Base-by-base conservation (phyloP, 148 eudicot genomes). In the Cornus florida region DNA sequence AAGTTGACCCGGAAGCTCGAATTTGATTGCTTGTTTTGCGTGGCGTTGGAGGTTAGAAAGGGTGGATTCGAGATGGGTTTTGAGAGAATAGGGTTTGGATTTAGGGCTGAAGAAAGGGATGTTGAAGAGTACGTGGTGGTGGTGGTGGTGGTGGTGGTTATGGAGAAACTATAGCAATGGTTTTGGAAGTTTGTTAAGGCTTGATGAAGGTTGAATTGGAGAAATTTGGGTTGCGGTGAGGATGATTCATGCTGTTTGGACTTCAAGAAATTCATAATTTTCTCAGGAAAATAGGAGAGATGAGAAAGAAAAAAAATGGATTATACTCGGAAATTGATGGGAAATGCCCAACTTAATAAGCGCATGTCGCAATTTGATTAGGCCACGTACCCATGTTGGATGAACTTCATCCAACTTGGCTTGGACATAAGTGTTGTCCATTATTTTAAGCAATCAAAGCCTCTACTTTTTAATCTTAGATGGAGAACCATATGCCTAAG, bases 131-230 rank as follows among this genome's bases (percentile, higher is more conserved):
- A 70, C 75, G 62, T 71, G 83, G 62, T 81, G 28, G 28, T 28
- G 87, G 53, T 81, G 74, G 77, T 28, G 28, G 28, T 28, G 1
- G 28, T 81, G 80, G 38, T 81, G 71, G 77, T 82, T 78, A 32
- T 69, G 74, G 70, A 87, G 19, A 73, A 50, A 43, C 66, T 71
- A 16, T 84, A 39, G 80, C 82, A 80, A 31, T 87, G 86, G 82
- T 41, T 77, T 79, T 85, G 92, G 72, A 89, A 79, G 56, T 82
- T 60, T 43, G 77, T 77, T 57, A 94, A 70, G 41, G 90, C 82
- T 83, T 90, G 86, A 3, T 90, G 91, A 57, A 91, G 64, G 77
- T 46, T 75, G 57, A 80, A 35, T 43, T 72, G 71, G 43, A 72
- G 68, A 19, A 78, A 67, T 64, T 81, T 81, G 24, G 69, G 59